phyloP scores from a whole-genome alignment of 257 asterid species.

The Voacanga thouarsii region DNA sequence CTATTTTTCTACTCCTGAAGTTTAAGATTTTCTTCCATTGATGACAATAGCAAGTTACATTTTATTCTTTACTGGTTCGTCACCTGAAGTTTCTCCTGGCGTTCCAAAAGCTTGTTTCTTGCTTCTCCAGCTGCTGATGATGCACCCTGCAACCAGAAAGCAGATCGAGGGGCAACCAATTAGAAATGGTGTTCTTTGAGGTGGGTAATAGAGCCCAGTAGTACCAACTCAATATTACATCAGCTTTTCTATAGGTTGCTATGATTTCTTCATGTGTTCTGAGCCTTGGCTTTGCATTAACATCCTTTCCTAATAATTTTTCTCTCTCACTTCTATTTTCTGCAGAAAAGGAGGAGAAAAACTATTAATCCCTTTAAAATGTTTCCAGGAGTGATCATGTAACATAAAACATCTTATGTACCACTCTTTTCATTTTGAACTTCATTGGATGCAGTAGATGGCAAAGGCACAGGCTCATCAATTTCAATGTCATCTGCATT shows the following conservation, averaged over 20 bases:
- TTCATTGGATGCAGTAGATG: constrained; percentile 45
- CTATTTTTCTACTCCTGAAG: neutral
- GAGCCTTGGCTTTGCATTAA: constrained; percentile 54
- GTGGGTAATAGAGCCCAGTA: neutral
- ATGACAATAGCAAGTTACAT: neutral
- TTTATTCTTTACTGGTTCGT: constrained; percentile 13
- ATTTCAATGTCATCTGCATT: constrained; percentile 76
- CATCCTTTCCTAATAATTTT: constrained; percentile 42
- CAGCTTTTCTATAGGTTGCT: constrained; percentile 78
- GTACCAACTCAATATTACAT: constrained; percentile 41
- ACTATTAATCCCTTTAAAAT: neutral
- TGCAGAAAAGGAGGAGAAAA: constrained; percentile 28
- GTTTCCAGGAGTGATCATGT: constrained; percentile 13
- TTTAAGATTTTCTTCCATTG: neutral
- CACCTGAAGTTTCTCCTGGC: constrained; percentile 93
- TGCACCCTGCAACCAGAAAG: constrained; percentile 56
- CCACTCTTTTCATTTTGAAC: constrained; percentile 44
- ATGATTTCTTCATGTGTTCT: constrained; percentile 80
- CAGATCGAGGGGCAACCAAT: neutral
- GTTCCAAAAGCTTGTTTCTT: constrained; percentile 80
- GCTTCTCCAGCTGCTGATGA: constrained; percentile 87
- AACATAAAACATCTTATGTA: constrained; percentile 17
- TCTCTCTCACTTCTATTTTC: constrained; percentile 56
- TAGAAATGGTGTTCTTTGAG: neutral
- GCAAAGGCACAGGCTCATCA: constrained; percentile 58